Conservation (phyloP, 2,329 filamentous ascomycete genomes). For the Stemphylium vesicarium region DNA sequence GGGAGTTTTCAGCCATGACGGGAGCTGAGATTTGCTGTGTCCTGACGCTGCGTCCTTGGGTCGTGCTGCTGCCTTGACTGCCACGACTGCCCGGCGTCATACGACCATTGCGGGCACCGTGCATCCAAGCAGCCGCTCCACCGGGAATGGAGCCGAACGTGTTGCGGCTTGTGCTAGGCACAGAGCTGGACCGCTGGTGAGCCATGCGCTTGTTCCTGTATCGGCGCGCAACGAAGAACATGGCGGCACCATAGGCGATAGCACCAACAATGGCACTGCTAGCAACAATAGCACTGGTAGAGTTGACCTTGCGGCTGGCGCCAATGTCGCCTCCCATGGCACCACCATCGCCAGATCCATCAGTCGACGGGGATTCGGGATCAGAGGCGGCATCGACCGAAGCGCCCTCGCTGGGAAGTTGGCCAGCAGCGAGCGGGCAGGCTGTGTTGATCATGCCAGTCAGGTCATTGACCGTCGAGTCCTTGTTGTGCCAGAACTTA, state of each 20-base stretch:
- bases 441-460: conserved; percentile 83
- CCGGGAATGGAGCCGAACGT: conserved; percentile 46
- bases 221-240: conserved; percentile 89
- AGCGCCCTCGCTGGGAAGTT: conserved; percentile 46
- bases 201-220: conserved; percentile 85
- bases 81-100: conserved; percentile 52
- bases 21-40: conserved; percentile 84
- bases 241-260: conserved; percentile 87
- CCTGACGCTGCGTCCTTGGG: conserved; percentile 67
- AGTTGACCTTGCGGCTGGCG: conserved; percentile 64
- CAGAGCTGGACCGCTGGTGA: conserved; percentile 78
- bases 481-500: conserved; percentile 73
- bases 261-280: conserved; percentile 79
- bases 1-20: conserved; percentile 90
- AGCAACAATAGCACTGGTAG: conserved; percentile 72
- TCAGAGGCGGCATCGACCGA: conserved; percentile 50
- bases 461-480: conserved; percentile 71
- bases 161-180: conserved; percentile 70
- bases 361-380: conserved; percentile 33
- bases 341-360: conserved; percentile 54
- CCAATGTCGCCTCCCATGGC: conserved; percentile 58
- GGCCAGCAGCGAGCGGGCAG: conserved; percentile 68
- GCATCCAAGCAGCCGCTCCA: conserved; percentile 58
- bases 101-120: conserved; percentile 50
- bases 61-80: conserved; percentile 59